phyloP scores from a whole-genome alignment of 1,284 basidiomycete species.

The Cystobasidium slooffiae region DNA sequence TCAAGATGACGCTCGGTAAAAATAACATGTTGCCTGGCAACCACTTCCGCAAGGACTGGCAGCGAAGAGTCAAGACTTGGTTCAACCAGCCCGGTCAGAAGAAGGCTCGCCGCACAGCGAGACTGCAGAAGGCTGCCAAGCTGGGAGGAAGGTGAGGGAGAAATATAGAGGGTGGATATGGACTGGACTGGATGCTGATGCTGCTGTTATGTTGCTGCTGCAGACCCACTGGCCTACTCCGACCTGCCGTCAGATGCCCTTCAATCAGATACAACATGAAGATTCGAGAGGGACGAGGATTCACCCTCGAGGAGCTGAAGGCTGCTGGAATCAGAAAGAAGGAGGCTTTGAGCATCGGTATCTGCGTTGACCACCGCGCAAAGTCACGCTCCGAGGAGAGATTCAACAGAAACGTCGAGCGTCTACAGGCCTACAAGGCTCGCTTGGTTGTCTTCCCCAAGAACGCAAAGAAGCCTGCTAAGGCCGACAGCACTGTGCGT shows the following conservation, averaged over 20 bases:
- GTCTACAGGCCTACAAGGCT: constrained; percentile 90
- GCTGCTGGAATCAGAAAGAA: constrained; percentile 94
- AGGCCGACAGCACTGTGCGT: constrained; percentile 85
- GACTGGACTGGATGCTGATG: not conserved
- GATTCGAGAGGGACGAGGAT: constrained; percentile 94
- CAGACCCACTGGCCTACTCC: constrained; percentile 84
- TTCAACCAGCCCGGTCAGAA: constrained; percentile 99
- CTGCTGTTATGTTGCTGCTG: not conserved
- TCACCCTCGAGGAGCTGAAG: constrained; percentile 94
- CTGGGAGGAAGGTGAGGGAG: constrained; percentile 72
- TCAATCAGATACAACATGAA: constrained; percentile 99
- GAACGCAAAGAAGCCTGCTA: constrained; percentile 84
- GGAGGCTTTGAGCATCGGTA: constrained; percentile 89
- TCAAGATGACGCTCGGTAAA: constrained; percentile 42
- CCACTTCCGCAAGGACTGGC: constrained; percentile 99
- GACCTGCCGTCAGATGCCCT: constrained; percentile 94
- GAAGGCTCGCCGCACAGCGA: constrained; percentile 90
- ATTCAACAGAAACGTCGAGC: constrained; percentile 91
- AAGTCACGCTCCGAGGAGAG: constrained; percentile 93
- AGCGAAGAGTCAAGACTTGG: constrained; percentile 92
- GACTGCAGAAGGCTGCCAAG: constrained; percentile 86
- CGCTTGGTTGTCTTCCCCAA: constrained; percentile 82
- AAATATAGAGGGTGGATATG: not conserved
- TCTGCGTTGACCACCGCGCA: constrained; percentile 96
- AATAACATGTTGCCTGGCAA: constrained; percentile 79